Evolutionary conservation across 768 basidiomycete genomes (phyloP), one percentile per base, ranked within the genome.

Genomic region (Gautieria morchelliformis): DNA sequence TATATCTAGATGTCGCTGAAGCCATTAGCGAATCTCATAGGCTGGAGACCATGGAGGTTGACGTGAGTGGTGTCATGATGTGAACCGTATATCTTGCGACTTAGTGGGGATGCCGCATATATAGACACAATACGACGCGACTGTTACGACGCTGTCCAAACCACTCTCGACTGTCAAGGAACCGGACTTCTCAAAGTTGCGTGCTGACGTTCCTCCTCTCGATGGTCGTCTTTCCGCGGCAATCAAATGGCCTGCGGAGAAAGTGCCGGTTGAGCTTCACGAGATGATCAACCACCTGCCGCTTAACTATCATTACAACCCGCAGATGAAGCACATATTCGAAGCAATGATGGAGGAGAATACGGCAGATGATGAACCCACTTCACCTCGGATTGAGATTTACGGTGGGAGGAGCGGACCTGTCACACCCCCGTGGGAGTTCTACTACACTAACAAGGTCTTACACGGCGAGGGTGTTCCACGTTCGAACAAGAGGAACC

Each of bases 381-480:
- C 78, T 46, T 84, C 87, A 1, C 89, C 88, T 0, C 71, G 70
- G 5, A 87, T 95, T 63, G 69, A 70, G 15, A 77, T 95, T 24
- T 66, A 81, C 52, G 92, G 93, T 63, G 68, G 77, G 0, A 72
- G 90, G 22, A 89, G 89, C 59, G 66, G 74, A 9, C 85, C 87
- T 59, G 74, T 80, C 10, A 79, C 84, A 20, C 92, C 93, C 0
- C 79, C 79, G 24, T 91, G 87, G 81, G 92, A 95, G 63, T 96
- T 93, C 63, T 75, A 84, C 59, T 95, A 95, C 67, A 83, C 87
- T 11, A 93, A 95, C 67, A 71, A 80, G 53, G 82, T 93, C 75
- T 87, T 87, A 77, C 82, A 84, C 59, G 81, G 79, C 1, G 75
- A 82, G 12, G 81, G 74, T 5, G 85, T 93, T 2, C 82, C 84